Evolutionary conservation across 768 basidiomycete genomes (phyloP).

Genomic region (Naganishia onofrii): DNA sequence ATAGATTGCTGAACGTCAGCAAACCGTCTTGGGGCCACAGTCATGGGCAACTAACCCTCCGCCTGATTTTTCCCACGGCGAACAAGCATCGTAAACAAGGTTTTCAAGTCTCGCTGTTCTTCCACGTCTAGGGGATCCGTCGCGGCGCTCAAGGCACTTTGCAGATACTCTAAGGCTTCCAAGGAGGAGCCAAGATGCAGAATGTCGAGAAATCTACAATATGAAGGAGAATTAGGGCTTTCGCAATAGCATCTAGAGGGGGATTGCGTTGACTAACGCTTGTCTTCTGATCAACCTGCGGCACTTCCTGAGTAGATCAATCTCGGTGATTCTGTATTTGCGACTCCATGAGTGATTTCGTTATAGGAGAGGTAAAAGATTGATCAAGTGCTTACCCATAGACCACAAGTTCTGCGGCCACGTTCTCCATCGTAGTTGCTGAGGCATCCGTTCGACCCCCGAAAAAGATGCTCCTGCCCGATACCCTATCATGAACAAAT

Average conservation of each 20-base stretch:
- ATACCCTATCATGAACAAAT: slow-evolving; percentile 2
- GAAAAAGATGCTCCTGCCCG: neutral
- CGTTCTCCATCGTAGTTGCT: neutral
- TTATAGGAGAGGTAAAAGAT: too few relatives aligned
- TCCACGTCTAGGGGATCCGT: neutral
- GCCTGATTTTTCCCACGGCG: neutral
- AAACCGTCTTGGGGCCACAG: neutral
- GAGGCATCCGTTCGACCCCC: slow-evolving; percentile 12
- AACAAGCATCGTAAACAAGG: slow-evolving; percentile 9
- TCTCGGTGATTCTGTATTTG: neutral
- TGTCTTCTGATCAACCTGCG: slow-evolving; percentile 11
- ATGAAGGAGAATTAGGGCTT: neutral
- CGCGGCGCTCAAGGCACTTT: neutral
- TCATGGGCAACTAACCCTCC: neutral
- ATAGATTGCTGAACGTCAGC: neutral
- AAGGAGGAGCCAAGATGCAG: neutral
- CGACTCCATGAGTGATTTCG: neutral
- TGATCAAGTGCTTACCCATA: neutral
- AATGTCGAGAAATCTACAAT: slow-evolving; percentile 13
- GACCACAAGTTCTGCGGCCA: neutral
- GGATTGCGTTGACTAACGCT: neutral
- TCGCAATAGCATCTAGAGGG: neutral
- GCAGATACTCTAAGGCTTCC: slow-evolving; percentile 9
- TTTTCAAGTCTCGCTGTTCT: slow-evolving; percentile 8
- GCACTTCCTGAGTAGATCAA: slow-evolving; percentile 1